phyloP scores from a whole-genome alignment of 1,284 basidiomycete genomes.

The Leccinum fallax region DNA sequence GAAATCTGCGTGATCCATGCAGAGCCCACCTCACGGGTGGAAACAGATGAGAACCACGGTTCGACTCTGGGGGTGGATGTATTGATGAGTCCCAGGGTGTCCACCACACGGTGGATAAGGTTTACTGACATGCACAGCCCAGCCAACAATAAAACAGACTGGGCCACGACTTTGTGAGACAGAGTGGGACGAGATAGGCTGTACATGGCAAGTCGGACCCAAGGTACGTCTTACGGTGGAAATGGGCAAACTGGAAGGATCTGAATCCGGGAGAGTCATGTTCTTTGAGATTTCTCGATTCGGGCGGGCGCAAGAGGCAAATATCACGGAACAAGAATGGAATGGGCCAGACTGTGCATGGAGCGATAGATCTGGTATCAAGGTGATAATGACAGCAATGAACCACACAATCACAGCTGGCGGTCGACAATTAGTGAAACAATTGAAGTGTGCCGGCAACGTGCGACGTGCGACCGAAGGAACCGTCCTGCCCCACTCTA shows the following conservation, averaged over 20 bases:
- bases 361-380: slow-evolving; percentile 32
- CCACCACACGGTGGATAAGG: slow-evolving; percentile 20
- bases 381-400: slow-evolving; percentile 15
- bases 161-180: slow-evolving; percentile 12
- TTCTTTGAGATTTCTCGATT: slow-evolving; percentile 39
- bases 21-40: neutral
- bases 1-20: neutral
- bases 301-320: slow-evolving; percentile 27
- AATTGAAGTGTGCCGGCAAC: slow-evolving; percentile 35
- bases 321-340: slow-evolving; percentile 21
- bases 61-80: neutral
- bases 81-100: neutral
- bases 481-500: slow-evolving; percentile 12
- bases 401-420: slow-evolving; percentile 11
- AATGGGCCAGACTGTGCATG: slow-evolving; percentile 4
- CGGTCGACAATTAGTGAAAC: slow-evolving; percentile 26
- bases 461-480: slow-evolving; percentile 25
- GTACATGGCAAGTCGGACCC: slow-evolving; percentile 19
- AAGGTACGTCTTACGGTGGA: slow-evolving; percentile 7
- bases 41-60: neutral
- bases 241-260: slow-evolving; percentile 9
- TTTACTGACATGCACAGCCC: slow-evolving; percentile 19
- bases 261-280: slow-evolving; percentile 22
- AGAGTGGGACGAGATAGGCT: neutral
- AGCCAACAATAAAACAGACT: slow-evolving; percentile 25